Base-by-base conservation (phyloP, 1,284 basidiomycete species). In the Sanguinoderma infundibulare region DNA sequence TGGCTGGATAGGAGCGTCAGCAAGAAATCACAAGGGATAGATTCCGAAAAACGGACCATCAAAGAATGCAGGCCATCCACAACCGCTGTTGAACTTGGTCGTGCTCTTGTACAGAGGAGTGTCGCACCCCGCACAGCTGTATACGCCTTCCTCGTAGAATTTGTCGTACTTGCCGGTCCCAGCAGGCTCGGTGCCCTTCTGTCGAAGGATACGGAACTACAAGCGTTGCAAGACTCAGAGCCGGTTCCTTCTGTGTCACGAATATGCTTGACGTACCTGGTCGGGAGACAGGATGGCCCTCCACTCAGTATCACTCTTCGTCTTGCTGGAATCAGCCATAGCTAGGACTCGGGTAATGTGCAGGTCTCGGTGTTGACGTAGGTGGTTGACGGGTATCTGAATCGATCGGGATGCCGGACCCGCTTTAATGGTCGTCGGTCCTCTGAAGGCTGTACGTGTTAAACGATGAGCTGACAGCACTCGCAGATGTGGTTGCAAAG, bases 11-110 rank as follows among this genome's bases (percentile, higher is more conserved):
- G 24, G 15, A 4, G 42, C 15, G 32, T 44, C 17, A 54, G 39
- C 7, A 15, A 9, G 2, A 28, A 20, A 10, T 34, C 39, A 52
- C 53, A 32, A 61, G 22, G 9, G 38, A 17, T 17, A 20, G 26
- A 24, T 17, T 14, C n/a, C n/a, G n/a, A 14, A 52, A n/a, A 28
- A 30, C 51, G 47, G 39, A 91, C 91, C 90, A 72, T 97, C 95
- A 73, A 92, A 98, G 83, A 96, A 98, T 0, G 95, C 95, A n/a
- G 95, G 96, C 95, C 95, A 98, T 34, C 95, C 96, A 71, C 95
- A 98, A 10, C 95, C 94, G 59, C 92, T 95, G 70, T 92, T 85
- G 77, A 98, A 98, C 78, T 98, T 98, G 66, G 94, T 95, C 34
- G 82, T 83, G 69, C 92, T 94, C 78, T 89, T 92, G 81, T 96